Conservation (phyloP, 768 basidiomycete genomes). For the Macrolepiota dolichaula region DNA sequence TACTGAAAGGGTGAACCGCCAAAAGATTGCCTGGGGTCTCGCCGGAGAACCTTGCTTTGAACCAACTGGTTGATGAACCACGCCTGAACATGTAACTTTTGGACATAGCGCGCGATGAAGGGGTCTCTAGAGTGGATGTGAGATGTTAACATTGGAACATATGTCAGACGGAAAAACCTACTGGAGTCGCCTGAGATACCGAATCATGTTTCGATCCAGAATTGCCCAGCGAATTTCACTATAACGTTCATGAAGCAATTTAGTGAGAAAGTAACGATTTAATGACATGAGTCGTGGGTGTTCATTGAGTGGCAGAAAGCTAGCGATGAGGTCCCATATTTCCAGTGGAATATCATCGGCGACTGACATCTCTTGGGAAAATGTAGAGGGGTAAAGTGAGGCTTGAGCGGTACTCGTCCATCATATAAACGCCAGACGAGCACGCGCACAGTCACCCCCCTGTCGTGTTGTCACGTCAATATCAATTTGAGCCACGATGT, state of each 20-base stretch:
- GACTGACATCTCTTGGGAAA: background rate
- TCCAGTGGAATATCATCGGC: slow-evolving; percentile 25
- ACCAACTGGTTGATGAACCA: slow-evolving; percentile 38
- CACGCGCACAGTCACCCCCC: no score
- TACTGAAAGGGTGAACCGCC: background rate
- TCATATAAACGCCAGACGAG: no score
- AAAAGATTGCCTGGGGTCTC: background rate
- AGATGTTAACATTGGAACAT: background rate
- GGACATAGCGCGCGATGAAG: slow-evolving; percentile 28
- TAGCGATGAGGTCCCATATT: slow-evolving; percentile 29
- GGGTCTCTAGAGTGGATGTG: background rate
- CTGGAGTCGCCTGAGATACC: slow-evolving; percentile 5
- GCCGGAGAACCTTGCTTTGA: slow-evolving; percentile 9
- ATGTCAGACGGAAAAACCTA: background rate
- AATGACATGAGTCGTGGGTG: slow-evolving; percentile 14
- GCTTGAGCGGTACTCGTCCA: background rate
- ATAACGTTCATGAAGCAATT: slow-evolving; percentile 26
- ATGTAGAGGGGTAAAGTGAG: background rate
- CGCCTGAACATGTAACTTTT: slow-evolving; percentile 31
- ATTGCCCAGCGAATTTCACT: background rate
- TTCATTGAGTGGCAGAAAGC: slow-evolving; percentile 14
- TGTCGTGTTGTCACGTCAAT: no score
- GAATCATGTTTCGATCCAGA: background rate
- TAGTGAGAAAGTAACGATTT: slow-evolving; percentile 30
- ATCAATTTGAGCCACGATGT: no score